phyloP scores from a whole-genome alignment of 129 eudicot species.

The Lonicera japonica region DNA sequence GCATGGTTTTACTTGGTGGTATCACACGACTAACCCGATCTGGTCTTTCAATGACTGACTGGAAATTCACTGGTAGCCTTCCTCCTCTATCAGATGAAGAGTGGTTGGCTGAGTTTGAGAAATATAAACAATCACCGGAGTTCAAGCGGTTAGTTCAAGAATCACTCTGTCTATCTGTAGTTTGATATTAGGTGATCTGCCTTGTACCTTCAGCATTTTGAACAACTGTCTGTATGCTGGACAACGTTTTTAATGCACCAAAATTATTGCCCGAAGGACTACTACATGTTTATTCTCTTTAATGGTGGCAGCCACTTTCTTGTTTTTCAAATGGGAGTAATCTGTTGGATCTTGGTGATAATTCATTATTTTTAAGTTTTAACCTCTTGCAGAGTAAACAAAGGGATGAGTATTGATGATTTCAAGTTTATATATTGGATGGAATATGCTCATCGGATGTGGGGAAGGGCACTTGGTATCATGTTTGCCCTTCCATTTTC shows the following conservation, averaged over 20 bases:
- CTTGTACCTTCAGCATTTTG: too few relatives aligned
- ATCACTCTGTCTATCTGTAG: neutral
- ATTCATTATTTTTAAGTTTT: slow-evolving; percentile 9
- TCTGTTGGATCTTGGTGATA: slow-evolving; percentile 10
- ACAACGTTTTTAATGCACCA: too few relatives aligned
- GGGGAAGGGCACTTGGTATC: slow-evolving; percentile 97
- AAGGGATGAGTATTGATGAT: slow-evolving; percentile 83
- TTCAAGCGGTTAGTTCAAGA: slow-evolving; percentile 75
- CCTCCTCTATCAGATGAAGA: slow-evolving; percentile 86
- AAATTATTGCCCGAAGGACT: too few relatives aligned
- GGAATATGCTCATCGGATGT: slow-evolving; percentile 98
- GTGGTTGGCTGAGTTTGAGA: slow-evolving; percentile 87
- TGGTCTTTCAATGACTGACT: slow-evolving; percentile 98
- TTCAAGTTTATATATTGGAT: slow-evolving; percentile 98
- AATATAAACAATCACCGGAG: slow-evolving; percentile 94
- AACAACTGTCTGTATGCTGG: too few relatives aligned
- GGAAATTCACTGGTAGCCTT: slow-evolving; percentile 91
- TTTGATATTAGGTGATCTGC: too few relatives aligned
- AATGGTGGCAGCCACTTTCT: neutral
- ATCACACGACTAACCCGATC: slow-evolving; percentile 81
- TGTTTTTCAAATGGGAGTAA: neutral
- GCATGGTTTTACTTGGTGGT: slow-evolving; percentile 96
- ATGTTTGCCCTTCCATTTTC: slow-evolving; percentile 97
- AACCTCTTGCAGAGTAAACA: slow-evolving; percentile 59
- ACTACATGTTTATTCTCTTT: neutral